These are phyloP conservation scores for Fusarium clavum DNA, from an alignment of 2,329 filamentous ascomycete species.

Conservation along the genomic window DNA sequence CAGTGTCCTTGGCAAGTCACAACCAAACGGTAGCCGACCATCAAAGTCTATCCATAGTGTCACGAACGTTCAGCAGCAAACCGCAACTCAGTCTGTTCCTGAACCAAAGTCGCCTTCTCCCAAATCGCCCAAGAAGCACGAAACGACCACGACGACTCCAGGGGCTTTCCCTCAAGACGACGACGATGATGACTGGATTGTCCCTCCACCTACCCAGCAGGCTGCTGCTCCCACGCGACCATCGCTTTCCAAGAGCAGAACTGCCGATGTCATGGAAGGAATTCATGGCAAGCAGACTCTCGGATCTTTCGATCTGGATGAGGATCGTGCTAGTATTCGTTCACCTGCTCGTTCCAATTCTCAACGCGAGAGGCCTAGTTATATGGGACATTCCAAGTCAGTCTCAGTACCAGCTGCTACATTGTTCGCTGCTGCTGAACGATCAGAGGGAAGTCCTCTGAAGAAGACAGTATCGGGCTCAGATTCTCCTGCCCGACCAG, in stretches of 20 bases:
- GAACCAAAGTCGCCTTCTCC: constrained; percentile 48
- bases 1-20: constrained; percentile 73
- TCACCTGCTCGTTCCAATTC: constrained; percentile 26
- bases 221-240: constrained; percentile 57
- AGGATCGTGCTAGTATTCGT: constrained; percentile 10
- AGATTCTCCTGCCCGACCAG: constrained; percentile 65
- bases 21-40: constrained; percentile 59
- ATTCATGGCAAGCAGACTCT: constrained; percentile 62
- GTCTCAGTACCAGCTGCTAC: constrained; percentile 69
- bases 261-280: constrained; percentile 71
- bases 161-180: constrained; percentile 66
- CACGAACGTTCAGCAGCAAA: constrained; percentile 48
- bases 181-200: constrained; percentile 71
- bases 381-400: constrained; percentile 66
- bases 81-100: constrained; percentile 45
- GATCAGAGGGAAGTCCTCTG: constrained; percentile 49
- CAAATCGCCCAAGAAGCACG: constrained; percentile 46
- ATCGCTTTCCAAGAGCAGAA: constrained; percentile 68
- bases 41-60: constrained; percentile 61
- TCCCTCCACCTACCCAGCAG: constrained; percentile 57
- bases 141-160: constrained; percentile 60
- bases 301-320: constrained; percentile 53
- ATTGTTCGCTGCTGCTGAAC: constrained; percentile 28
- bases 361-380: constrained; percentile 34
- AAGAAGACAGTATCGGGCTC: constrained; percentile 73